Evolutionary conservation across 805 yeast species (phyloP), one percentile per base, ranked within the genome.

Genomic region (Candida palmyrensis): DNA sequence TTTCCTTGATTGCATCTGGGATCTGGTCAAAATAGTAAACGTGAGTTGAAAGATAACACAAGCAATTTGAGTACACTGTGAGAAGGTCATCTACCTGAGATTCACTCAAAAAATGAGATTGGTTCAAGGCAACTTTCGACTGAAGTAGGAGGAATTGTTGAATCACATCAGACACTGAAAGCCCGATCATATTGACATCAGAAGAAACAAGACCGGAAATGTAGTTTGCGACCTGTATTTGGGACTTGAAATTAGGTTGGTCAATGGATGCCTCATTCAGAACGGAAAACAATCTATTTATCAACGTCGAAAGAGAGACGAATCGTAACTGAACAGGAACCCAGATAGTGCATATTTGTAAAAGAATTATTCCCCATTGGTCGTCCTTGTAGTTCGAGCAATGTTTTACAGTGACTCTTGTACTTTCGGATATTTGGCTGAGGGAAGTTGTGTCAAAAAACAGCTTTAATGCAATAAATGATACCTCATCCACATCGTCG

Each of bases 11-110:
- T 64, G 90, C 80, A 52, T 89, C 97, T 11, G 80, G 71, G 4
- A 82, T 75, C 55, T 92, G 98, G 44, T 87, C 94, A 39, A 79
- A 79, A 53, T 90, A 90, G 48, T 88, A 88, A 9, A 79, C 73
- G 52, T 88, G 95, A 2, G 76, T 71, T 1, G 88, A 78, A 33
- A 90, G 66, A 38, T 82, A 79, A 37, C 79, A 75, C 35, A 89
- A 73, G 17, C 88, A 75, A 15, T 61, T 60, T 2, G 77, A 59
- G 45, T 77, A 79, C 18, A 45, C 71, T 55, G 29, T 48, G 28
- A 47, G 73, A 47, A 49, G 73, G 42, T 32, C 57, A 39, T 33
- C 27, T 22, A 55, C 47, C 27, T 59, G 51, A 2, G 45, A 48
- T 17, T 40, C 38, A 7, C 37, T 22, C 17, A 59, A 45, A 11